Conservation (phyloP, 495 filamentous ascomycete genomes). For the Penicillium egyptiacum region DNA sequence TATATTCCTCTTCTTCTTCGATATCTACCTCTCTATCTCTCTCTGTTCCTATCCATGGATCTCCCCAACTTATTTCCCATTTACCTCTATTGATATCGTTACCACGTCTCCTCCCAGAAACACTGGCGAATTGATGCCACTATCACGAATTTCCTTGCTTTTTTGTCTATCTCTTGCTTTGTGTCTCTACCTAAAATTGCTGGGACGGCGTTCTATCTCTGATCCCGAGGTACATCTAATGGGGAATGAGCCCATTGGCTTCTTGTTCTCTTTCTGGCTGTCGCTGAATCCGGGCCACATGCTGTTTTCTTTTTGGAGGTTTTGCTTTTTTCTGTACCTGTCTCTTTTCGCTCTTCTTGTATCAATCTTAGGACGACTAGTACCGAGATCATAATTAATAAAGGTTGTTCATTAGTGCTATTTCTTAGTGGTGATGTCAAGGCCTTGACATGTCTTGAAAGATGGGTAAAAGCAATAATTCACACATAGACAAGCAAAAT, state of each 20-base stretch:
- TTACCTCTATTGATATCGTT: slow-evolving; percentile 3
- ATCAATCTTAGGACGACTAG: slow-evolving; percentile 1
- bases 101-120: slow-evolving; percentile 16
- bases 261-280: not conserved
- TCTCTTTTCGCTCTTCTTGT: slow-evolving; percentile 4
- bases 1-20: slow-evolving; percentile 1
- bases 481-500: not conserved
- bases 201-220: slow-evolving; percentile 18
- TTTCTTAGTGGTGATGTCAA: not conserved
- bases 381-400: slow-evolving; percentile 3
- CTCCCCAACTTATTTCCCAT: not conserved
- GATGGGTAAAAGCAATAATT: not conserved
- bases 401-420: not conserved
- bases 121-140: slow-evolving; percentile 28
- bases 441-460: not conserved
- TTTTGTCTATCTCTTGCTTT: slow-evolving; percentile 7
- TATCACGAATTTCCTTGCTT: slow-evolving; percentile 42
- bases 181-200: slow-evolving; percentile 20
- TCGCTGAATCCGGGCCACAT: not conserved
- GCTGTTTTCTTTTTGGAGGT: not conserved
- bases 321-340: slow-evolving; percentile 1
- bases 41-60: not conserved
- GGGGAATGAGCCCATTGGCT: not conserved
- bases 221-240: slow-evolving; percentile 11
- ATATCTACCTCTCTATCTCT: not conserved